Evolutionary conservation across 257 asterid species (phyloP).

Genomic region (Solanum virginianum): DNA sequence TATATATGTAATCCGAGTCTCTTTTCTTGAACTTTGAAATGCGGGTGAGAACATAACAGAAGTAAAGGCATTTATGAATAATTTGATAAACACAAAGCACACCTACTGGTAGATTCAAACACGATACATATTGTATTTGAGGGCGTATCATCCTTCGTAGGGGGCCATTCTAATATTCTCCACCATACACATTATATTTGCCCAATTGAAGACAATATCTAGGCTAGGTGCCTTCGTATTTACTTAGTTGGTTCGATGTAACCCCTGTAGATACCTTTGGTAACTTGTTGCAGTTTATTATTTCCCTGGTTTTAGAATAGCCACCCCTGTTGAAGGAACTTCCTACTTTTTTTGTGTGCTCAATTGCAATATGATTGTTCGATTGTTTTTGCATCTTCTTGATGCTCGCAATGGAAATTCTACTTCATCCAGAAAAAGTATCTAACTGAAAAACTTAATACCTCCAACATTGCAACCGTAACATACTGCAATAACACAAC

Average conservation of each 20-base stretch:
- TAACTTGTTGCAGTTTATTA: not conserved
- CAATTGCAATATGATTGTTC: not conserved
- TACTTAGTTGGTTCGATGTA: not conserved
- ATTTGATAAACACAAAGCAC: not conserved
- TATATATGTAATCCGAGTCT: not conserved
- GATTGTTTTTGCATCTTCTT: not conserved
- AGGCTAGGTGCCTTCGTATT: not conserved
- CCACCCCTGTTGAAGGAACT: not conserved
- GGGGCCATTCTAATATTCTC: not conserved
- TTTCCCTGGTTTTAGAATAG: not conserved
- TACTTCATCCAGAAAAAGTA: not conserved
- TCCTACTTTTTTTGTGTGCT: not conserved
- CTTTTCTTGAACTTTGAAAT: not conserved
- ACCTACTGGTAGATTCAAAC: not conserved
- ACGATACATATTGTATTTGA: not conserved
- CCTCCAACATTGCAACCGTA: not conserved
- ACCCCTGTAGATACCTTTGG: not conserved
- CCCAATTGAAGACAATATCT: not conserved
- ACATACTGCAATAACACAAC: not conserved
- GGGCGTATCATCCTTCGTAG: not conserved
- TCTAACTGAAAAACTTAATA: not conserved
- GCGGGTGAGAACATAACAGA: not conserved
- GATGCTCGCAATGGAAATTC: not conserved
- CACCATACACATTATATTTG: not conserved
- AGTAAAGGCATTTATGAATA: not conserved